Conservation (phyloP, 108 stramenopile genomes). For the Fragilariopsis cylindrus region DNA sequence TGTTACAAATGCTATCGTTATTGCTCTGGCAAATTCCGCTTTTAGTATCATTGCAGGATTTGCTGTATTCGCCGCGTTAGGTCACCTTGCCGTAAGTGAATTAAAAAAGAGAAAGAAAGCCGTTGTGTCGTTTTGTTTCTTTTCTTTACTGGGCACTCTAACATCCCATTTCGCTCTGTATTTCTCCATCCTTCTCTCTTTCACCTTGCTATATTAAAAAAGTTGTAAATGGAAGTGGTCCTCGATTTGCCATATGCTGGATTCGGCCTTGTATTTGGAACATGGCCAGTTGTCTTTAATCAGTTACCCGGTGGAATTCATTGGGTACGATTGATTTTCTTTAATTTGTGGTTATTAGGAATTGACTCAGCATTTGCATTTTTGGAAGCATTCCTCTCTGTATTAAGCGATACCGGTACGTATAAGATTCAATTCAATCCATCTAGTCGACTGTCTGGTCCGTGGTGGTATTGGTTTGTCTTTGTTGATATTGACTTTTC, state of each 20-base stretch:
- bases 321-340: slow-evolving; percentile 58
- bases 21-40: slow-evolving; percentile 47
- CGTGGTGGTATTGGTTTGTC: not conserved
- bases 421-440: not conserved
- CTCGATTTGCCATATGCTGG: slow-evolving; percentile 32
- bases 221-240: slow-evolving; percentile 1
- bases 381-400: slow-evolving; percentile 20
- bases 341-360: slow-evolving; percentile 61
- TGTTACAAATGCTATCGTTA: slow-evolving; percentile 49
- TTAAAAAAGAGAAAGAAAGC: no score
- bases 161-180: no score
- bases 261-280: slow-evolving; percentile 55
- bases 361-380: slow-evolving; percentile 67
- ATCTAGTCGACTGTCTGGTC: not conserved
- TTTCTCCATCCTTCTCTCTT: no score
- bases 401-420: slow-evolving; percentile 13
- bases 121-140: no score
- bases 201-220: no score
- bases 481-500: not conserved
- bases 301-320: slow-evolving; percentile 50
- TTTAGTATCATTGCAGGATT: slow-evolving; percentile 66
- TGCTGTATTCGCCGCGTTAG: slow-evolving; percentile 68
- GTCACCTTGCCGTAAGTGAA: slow-evolving; percentile 38
- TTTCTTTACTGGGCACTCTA: no score
- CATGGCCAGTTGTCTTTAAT: slow-evolving; percentile 63